Conservation (phyloP, 2,329 filamentous ascomycete genomes). For the Aspergillus niger region DNA sequence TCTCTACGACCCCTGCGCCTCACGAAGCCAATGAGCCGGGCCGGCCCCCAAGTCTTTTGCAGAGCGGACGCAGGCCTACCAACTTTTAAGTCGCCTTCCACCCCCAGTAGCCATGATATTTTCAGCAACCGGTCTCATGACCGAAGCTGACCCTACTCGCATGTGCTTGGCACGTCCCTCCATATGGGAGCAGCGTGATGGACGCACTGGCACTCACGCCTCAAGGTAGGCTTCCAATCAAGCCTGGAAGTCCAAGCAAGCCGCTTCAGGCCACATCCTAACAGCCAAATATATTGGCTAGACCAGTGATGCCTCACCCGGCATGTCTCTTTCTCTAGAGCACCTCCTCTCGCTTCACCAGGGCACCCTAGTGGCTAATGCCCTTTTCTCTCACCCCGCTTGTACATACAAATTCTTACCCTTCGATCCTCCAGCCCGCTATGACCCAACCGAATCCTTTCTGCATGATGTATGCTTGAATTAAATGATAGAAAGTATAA, state of each 20-base stretch:
- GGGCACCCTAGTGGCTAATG: neutral
- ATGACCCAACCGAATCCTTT: neutral
- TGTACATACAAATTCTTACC: neutral
- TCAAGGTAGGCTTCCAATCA: neutral
- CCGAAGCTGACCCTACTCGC: neutral
- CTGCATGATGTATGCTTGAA: conserved; percentile 7
- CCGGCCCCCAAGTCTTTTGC: conserved; percentile 44
- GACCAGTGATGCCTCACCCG: neutral
- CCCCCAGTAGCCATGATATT: conserved; percentile 20
- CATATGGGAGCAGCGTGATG: neutral
- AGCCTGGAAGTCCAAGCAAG: neutral
- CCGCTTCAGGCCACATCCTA: neutral
- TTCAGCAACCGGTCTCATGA: neutral
- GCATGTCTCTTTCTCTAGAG: neutral
- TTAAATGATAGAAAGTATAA: neutral
- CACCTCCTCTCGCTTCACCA: neutral
- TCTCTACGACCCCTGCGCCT: conserved; percentile 23
- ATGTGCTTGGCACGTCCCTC: neutral
- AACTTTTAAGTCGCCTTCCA: conserved; percentile 36
- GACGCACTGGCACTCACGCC: neutral
- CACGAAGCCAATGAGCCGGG: conserved; percentile 27
- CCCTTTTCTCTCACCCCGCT: neutral
- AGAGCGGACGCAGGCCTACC: conserved; percentile 42
- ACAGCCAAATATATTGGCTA: neutral
- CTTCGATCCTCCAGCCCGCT: neutral